A percentile compares a stretch with the other conserved stretches of the same genome.
These are phyloP conservation scores for Somion occarium DNA, from an alignment of 1,284 basidiomycete species.

Conservation along the genomic window DNA sequence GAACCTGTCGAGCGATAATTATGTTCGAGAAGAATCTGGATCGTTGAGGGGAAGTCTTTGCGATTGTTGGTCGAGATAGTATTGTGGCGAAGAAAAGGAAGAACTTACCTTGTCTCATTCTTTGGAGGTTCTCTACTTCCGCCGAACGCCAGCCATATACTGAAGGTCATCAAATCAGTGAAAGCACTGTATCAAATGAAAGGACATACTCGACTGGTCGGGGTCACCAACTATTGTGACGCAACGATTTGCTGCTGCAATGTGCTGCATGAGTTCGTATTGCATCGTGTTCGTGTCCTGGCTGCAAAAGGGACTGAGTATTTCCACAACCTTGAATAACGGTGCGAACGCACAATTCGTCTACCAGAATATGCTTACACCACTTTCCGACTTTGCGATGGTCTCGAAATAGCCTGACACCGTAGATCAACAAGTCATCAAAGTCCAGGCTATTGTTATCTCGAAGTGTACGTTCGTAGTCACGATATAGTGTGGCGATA, in stretches of 20 bases:
- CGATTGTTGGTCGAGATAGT: conserved; percentile 1
- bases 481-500: conserved; percentile 56
- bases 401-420: conserved; percentile 64
- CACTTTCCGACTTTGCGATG: conserved; percentile 53
- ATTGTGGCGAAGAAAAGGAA: background rate
- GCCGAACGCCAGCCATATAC: conserved; percentile 91
- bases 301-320: conserved; percentile 37
- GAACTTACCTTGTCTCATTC: conserved; percentile 61
- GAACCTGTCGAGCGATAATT: conserved; percentile 86
- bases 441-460: conserved; percentile 80
- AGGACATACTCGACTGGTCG: conserved; percentile 88
- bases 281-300: conserved; percentile 89
- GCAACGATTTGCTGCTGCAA: conserved; percentile 52
- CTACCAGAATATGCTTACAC: conserved; percentile 81
- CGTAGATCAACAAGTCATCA: conserved; percentile 82
- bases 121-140: conserved; percentile 74
- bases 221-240: conserved; percentile 90
- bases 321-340: too few relatives aligned
- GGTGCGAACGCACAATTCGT: conserved; percentile 84
- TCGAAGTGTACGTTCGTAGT: conserved; percentile 65
- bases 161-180: conserved; percentile 18
- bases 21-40: conserved; percentile 77
- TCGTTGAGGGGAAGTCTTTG: conserved; percentile 61
- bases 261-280: conserved; percentile 79
- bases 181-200: too few relatives aligned